Percentiles rank a stretch among this genome's conserved stretches.
Evolutionary conservation across 495 filamentous ascomycete genomes (phyloP).

Genomic region (Penicillium samsonianum): DNA sequence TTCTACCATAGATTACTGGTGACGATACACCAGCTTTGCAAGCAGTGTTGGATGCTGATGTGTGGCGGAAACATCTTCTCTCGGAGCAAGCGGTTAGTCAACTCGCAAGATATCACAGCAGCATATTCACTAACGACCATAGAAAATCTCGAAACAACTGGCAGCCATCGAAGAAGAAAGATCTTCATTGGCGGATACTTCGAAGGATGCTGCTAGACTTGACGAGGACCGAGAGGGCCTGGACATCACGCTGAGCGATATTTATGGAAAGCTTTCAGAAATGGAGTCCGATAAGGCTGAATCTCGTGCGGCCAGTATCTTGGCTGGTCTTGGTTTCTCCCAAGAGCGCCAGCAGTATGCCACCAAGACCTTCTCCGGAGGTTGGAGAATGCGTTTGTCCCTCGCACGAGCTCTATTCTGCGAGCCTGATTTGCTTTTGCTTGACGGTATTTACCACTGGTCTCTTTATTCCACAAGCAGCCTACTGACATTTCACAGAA

Average conservation of each 20-base stretch:
- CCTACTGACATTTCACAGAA: constrained; percentile 54
- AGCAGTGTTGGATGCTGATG: constrained; percentile 95
- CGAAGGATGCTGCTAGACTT: constrained; percentile 76
- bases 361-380: constrained; percentile 98
- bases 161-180: constrained; percentile 78
- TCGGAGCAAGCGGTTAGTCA: constrained; percentile 77
- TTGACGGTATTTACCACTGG: constrained; percentile 60
- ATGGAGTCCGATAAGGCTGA: constrained; percentile 99
- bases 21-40: constrained; percentile 96
- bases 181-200: constrained; percentile 79
- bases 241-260: constrained; percentile 84
- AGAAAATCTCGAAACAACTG: constrained; percentile 84
- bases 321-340: constrained; percentile 97
- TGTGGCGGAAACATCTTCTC: constrained; percentile 96
- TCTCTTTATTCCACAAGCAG: neutral
- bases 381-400: constrained; percentile 98
- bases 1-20: constrained; percentile 69
- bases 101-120: neutral
- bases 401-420: constrained; percentile 96
- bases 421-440: constrained; percentile 92
- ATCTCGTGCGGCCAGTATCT: constrained; percentile 88
- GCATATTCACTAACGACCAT: constrained; percentile 19
- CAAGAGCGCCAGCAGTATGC: constrained; percentile 87
- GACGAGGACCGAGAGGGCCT: constrained; percentile 87
- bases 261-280: constrained; percentile 89